A percentile compares a stretch with the other conserved stretches of the same genome.
Conservation (phyloP, 169 alveolate species). For the Plasmodium vivax region DNA sequence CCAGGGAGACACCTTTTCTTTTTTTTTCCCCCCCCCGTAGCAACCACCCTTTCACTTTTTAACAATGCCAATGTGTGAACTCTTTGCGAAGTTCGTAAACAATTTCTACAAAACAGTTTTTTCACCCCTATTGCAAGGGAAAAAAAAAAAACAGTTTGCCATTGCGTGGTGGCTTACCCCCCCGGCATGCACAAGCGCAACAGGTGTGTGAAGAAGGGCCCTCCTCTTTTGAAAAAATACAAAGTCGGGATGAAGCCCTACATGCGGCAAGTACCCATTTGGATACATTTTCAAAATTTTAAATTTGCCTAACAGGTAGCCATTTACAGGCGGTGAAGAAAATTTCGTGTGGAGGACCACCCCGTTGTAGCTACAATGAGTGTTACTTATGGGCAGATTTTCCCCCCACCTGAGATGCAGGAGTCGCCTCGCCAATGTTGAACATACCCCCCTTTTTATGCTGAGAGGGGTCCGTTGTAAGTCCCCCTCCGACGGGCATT, state of each 20-base stretch:
- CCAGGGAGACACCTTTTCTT: neutral
- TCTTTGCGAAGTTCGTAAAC: neutral
- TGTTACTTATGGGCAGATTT: neutral
- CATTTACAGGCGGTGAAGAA: neutral
- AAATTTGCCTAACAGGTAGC: neutral
- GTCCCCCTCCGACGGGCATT: neutral
- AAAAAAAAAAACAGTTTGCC: neutral
- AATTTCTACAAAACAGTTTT: neutral
- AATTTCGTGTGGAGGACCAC: neutral
- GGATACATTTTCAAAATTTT: neutral
- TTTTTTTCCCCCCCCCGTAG: neutral
- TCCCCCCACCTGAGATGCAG: neutral
- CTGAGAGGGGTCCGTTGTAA: conserved; percentile 49
- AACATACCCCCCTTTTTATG: neutral
- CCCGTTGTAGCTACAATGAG: neutral
- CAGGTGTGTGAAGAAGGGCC: neutral
- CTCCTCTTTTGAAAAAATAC: neutral
- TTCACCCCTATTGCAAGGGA: neutral
- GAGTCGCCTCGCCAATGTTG: neutral
- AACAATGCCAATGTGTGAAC: neutral
- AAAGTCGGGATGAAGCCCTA: neutral
- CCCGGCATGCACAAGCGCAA: neutral
- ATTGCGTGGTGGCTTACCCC: neutral
- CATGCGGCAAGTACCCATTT: neutral
- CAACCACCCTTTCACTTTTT: neutral